Evolutionary conservation across 1,139 yeast genomes (phyloP).

Genomic region (Chernovozyma sophiae-reginae): DNA sequence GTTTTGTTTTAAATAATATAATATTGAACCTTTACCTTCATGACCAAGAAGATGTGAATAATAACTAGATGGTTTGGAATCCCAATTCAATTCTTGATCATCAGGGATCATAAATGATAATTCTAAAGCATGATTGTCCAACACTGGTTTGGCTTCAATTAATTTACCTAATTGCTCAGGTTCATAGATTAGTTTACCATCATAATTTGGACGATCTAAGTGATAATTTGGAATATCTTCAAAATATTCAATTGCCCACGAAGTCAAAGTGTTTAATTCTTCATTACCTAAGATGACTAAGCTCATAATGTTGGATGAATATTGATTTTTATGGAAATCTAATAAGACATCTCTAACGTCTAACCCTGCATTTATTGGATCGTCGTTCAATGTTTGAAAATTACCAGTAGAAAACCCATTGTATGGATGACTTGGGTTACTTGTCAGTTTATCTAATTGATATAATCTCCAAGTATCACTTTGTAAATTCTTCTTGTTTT

Average conservation of each 20-base stretch:
- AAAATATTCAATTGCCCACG: slow-evolving; percentile 70
- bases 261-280: slow-evolving; percentile 61
- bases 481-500: slow-evolving; percentile 89
- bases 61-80: slow-evolving; percentile 64
- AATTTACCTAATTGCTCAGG: slow-evolving; percentile 50
- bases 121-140: slow-evolving; percentile 67
- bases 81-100: slow-evolving; percentile 58
- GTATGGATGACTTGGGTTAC: slow-evolving; percentile 71
- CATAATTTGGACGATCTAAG: slow-evolving; percentile 47
- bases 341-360: slow-evolving; percentile 65
- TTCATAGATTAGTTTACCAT: slow-evolving; percentile 26
- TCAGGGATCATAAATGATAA: slow-evolving; percentile 74
- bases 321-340: slow-evolving; percentile 56
- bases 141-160: slow-evolving; percentile 74
- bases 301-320: slow-evolving; percentile 81
- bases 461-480: slow-evolving; percentile 84
- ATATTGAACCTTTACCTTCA: slow-evolving; percentile 79
- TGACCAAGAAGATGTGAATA: slow-evolving; percentile 85
- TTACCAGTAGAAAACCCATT: slow-evolving; percentile 78
- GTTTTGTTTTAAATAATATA: slow-evolving; percentile 59
- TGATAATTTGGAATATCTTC: slow-evolving; percentile 56
- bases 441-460: slow-evolving; percentile 73
- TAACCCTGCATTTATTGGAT: slow-evolving; percentile 44
- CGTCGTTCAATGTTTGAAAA: slow-evolving; percentile 53
- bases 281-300: slow-evolving; percentile 83